These are phyloP conservation scores for Suillus bovinus DNA, from an alignment of 768 basidiomycete genomes.

Conservation along the genomic window DNA sequence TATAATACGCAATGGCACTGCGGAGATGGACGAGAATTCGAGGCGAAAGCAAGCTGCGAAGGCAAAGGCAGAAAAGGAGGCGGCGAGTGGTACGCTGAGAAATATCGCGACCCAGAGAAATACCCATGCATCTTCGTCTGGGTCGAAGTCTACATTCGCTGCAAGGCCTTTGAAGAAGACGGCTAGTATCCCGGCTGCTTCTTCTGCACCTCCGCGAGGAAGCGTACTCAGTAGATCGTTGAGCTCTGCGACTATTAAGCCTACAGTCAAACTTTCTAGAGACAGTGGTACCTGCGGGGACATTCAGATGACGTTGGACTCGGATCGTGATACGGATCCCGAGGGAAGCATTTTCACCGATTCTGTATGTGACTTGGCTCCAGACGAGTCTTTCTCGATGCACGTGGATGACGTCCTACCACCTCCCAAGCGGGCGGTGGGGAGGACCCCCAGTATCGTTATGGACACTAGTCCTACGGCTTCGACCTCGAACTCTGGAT, in stretches of 20 bases:
- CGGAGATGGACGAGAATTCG: slow-evolving; percentile 26
- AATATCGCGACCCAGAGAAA: neutral
- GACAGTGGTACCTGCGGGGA: neutral
- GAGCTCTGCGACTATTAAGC: neutral
- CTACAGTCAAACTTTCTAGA: neutral
- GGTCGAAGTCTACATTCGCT: neutral
- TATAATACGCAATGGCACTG: slow-evolving; percentile 25
- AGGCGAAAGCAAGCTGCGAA: slow-evolving; percentile 25
- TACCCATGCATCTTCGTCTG: neutral
- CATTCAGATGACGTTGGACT: neutral
- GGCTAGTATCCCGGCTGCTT: neutral
- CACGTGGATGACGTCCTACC: neutral
- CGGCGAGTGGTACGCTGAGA: slow-evolving; percentile 7
- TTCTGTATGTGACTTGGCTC: neutral
- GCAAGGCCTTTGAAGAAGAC: neutral
- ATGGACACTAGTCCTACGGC: too few species aligned
- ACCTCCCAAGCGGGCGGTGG: neutral
- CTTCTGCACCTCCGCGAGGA: neutral
- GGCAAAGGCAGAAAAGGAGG: slow-evolving; percentile 15
- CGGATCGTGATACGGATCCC: neutral
- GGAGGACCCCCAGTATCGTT: neutral
- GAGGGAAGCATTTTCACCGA: neutral
- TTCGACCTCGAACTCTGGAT: neutral
- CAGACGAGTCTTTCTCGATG: slow-evolving; percentile 1
- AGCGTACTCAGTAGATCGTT: neutral